A percentile compares a stretch with the other conserved stretches of the same genome.
These are phyloP conservation scores for Solanum peruvianum DNA, from an alignment of 257 asterid species.

Conservation along the genomic window DNA sequence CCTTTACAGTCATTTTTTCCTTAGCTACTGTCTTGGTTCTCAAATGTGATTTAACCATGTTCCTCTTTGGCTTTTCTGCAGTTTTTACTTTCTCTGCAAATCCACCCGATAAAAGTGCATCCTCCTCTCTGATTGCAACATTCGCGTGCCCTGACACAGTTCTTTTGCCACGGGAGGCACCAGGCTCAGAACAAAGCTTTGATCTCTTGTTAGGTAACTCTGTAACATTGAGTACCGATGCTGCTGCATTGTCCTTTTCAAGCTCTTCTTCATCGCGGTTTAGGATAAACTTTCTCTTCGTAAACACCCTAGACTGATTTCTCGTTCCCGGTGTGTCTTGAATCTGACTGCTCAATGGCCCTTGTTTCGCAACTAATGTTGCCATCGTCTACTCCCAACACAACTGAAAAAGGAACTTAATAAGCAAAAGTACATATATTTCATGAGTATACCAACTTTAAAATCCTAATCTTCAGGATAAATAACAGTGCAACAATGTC, in stretches of 20 bases:
- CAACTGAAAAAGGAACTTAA: conserved; percentile 5
- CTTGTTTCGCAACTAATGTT: conserved; percentile 26
- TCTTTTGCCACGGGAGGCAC: background rate
- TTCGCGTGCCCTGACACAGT: conserved; percentile 4
- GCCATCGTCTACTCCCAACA: conserved; percentile 24
- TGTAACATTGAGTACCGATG: background rate
- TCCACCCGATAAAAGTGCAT: background rate
- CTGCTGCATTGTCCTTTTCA: conserved; percentile 5
- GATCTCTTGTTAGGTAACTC: conserved; percentile 2
- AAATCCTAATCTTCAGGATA: background rate
- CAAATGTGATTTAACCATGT: background rate
- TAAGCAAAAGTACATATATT: background rate
- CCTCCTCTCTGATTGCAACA: conserved; percentile 3
- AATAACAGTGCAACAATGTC: background rate
- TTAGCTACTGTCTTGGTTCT: conserved; percentile 6
- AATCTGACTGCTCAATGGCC: conserved; percentile 3
- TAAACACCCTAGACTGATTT: conserved; percentile 6
- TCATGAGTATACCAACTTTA: background rate
- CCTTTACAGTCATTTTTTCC: background rate
- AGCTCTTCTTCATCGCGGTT: conserved; percentile 35
- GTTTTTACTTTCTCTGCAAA: background rate
- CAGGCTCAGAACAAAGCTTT: background rate
- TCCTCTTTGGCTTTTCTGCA: background rate
- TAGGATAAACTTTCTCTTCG: conserved; percentile 35
- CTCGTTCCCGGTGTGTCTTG: conserved; percentile 15